Base-by-base conservation (phyloP, 345 rosid species). In the Citrus hindsii region DNA sequence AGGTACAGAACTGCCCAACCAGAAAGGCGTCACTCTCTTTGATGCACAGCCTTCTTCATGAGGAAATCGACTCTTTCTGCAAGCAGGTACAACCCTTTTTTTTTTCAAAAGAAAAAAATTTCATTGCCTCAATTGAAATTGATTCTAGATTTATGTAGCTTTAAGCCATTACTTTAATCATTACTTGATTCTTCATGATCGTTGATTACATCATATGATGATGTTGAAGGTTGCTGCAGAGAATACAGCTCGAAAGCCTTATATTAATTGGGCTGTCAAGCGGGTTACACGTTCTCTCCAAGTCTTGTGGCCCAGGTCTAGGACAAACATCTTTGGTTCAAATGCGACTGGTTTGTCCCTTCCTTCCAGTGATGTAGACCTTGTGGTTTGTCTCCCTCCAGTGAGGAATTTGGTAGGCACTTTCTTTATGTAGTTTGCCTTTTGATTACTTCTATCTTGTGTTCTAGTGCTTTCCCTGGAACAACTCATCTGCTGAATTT, bases 321-420 rank as follows among this genome's bases (percentile, higher is more conserved):
- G 99, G 79, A 92, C 97, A 37, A 91, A 91, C 75, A 83, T 95
- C 58, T 95, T 90, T 87, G 99, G 99, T 82, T 95, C 99, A 80
- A 90, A 87, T 89, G 95, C 98, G 61, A 95, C 96, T 72, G 99
- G 99, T 71, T 84, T 95, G 88, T 87, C 99, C 72, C 97, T 95
- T 81, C 99, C 97, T 74, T 88, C 97, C 58, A 95, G 99, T 85
- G 99, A 95, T 84, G 99, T 95, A 80, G 99, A 95, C 87, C 99
- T 95, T 83, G 99, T 95, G 79, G 96, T 95, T 87, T 89, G 90
- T 85, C 96, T 95, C 74, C 99, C 99, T 82, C 98, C 99, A 76
- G 99, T 93, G 79, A 95, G 99, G 87, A 95, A 93, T 82, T 82
- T 95, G 94, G 99, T 95, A 84, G 79, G 90, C 59, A 72, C 59